phyloP scores from a whole-genome alignment of 495 filamentous ascomycete genomes.

The Neurospora terricola region DNA sequence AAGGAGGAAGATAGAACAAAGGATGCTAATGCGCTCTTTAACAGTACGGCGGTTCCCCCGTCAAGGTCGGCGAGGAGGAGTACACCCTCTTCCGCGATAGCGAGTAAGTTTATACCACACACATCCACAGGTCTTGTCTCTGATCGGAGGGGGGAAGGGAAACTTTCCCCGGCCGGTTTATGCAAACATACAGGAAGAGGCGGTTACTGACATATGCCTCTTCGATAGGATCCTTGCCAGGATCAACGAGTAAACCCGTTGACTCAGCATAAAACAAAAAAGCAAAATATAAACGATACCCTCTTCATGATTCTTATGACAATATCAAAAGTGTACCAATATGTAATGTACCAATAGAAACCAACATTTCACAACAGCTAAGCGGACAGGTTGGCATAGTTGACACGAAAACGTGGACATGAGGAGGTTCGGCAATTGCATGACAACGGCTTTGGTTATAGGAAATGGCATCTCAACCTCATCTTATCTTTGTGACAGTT shows the following conservation, averaged over 20 bases:
- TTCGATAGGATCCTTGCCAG: constrained; percentile 64
- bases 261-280: not conserved
- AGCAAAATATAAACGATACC: constrained; percentile 24
- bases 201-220: constrained; percentile 16
- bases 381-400: not conserved
- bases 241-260: constrained; percentile 64
- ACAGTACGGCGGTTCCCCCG: constrained; percentile 87
- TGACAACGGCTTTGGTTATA: not conserved
- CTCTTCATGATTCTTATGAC: constrained; percentile 20
- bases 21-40: constrained; percentile 20
- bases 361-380: constrained; percentile 2
- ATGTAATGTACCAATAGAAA: constrained; percentile 20
- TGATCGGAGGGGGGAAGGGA: not conserved
- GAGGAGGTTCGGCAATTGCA: not conserved
- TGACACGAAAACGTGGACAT: not conserved
- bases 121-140: not conserved
- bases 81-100: constrained; percentile 91
- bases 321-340: constrained; percentile 17
- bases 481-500: not conserved
- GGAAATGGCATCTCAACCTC: not conserved
- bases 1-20: not conserved
- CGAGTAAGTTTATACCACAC: constrained; percentile 60
- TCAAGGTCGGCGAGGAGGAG: constrained; percentile 97
- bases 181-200: not conserved
- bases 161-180: not conserved